phyloP scores from a whole-genome alignment of 768 basidiomycete species.

The Kwoniella sp. region DNA sequence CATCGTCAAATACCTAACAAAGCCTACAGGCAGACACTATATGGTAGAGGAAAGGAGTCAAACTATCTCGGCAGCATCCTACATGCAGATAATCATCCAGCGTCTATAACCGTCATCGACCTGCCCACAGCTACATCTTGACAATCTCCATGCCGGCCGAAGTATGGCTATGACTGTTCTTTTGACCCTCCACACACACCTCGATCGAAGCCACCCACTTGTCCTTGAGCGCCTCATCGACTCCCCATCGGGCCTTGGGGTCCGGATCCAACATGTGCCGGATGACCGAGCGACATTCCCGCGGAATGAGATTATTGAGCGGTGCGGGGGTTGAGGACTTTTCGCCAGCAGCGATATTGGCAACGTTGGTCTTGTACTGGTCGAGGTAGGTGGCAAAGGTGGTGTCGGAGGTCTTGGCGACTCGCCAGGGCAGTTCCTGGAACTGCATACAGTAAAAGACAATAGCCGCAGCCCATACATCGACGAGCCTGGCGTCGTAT shows the following conservation, averaged over 20 bases:
- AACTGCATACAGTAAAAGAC: constrained; percentile 98
- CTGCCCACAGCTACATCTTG: constrained; percentile 15
- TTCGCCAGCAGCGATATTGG: constrained; percentile 50
- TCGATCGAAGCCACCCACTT: constrained; percentile 77
- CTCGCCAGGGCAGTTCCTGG: constrained; percentile 96
- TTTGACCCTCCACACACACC: constrained; percentile 61
- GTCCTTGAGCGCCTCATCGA: constrained; percentile 75
- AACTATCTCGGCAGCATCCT: too few relatives aligned
- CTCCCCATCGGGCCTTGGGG: constrained; percentile 66
- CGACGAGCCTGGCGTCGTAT: constrained; percentile 93
- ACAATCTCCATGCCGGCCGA: constrained; percentile 41
- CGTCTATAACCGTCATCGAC: too few relatives aligned
- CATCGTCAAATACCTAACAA: too few relatives aligned
- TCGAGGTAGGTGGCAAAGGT: constrained; percentile 72
- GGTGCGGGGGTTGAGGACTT: constrained; percentile 59
- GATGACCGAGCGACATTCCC: constrained; percentile 74
- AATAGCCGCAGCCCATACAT: constrained; percentile 94
- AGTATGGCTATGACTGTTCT: constrained; percentile 39
- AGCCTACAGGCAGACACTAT: too few relatives aligned
- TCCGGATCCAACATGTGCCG: constrained; percentile 95
- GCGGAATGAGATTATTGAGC: constrained; percentile 81
- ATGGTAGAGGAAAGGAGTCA: too few relatives aligned
- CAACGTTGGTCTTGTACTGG: constrained; percentile 49
- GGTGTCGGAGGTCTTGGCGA: constrained; percentile 74
- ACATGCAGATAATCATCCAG: too few relatives aligned